Evolutionary conservation across 495 filamentous ascomycete genomes (phyloP).

Genomic region (Daldinia decipiens): DNA sequence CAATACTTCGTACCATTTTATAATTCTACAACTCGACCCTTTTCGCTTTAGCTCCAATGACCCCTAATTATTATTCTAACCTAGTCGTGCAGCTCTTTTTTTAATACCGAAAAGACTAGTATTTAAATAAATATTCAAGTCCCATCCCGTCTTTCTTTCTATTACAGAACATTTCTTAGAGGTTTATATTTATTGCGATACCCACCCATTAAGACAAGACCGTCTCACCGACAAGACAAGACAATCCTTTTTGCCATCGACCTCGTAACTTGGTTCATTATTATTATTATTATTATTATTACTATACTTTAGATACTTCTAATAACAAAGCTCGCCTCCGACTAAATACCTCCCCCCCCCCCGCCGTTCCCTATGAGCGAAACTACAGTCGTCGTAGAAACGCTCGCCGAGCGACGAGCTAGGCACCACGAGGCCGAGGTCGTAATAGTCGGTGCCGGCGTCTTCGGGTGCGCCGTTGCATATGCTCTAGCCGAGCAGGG

Average conservation of each 20-base stretch:
- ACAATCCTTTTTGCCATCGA: neutral
- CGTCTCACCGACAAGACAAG: neutral
- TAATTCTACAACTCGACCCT: neutral
- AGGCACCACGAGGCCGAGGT: conserved; percentile 71
- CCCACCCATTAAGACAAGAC: neutral
- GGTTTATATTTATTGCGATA: neutral
- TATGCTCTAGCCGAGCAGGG: conserved; percentile 84
- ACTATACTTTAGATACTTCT: too few species aligned
- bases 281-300: too few species aligned
- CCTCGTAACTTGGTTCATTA: too few species aligned
- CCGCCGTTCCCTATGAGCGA: conserved; percentile 42
- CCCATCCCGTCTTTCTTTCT: neutral
- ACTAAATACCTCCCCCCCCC: neutral
- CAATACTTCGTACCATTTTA: neutral
- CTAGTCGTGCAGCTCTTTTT: too few species aligned
- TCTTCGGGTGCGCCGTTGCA: conserved; percentile 89
- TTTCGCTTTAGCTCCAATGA: conserved; percentile 17
- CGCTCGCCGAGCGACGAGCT: conserved; percentile 54
- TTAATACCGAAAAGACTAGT: too few species aligned
- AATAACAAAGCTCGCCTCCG: conserved; percentile 18
- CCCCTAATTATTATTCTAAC: conserved; percentile 18
- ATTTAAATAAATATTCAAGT: conserved; percentile 25
- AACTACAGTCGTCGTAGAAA: conserved; percentile 44
- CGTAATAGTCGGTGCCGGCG: conserved; percentile 88
- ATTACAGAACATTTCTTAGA: conserved; percentile 1